Conservation (phyloP, 108 stramenopile species). For the Epithemia pelagica region DNA sequence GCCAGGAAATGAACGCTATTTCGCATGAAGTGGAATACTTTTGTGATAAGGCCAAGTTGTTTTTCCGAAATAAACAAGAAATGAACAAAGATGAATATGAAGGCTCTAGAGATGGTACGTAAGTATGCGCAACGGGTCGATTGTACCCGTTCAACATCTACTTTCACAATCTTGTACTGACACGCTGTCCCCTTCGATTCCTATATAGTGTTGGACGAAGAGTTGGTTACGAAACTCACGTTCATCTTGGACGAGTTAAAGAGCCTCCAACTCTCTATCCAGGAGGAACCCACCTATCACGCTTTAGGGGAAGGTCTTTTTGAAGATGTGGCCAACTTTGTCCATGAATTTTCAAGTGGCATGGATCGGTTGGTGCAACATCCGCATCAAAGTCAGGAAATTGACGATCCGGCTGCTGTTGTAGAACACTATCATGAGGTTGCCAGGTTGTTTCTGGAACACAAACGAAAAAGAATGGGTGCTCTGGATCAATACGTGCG, state of each 20-base stretch:
- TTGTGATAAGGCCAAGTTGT: no score
- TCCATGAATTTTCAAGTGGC: neutral
- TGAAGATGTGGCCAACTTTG: neutral
- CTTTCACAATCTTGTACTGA: no score
- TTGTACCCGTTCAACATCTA: no score
- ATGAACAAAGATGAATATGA: no score
- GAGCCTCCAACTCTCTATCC: neutral
- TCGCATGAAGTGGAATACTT: no score
- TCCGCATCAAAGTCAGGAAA: neutral
- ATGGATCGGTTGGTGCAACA: neutral
- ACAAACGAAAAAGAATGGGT: neutral
- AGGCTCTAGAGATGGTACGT: no score
- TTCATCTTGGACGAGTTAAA: neutral
- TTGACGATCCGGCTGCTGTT: neutral
- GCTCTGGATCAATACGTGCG: neutral
- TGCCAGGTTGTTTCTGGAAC: neutral
- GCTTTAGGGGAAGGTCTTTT: neutral
- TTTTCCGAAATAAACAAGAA: no score
- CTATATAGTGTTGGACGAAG: no score
- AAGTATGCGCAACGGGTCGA: no score
- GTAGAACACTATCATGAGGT: neutral
- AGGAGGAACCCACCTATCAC: neutral
- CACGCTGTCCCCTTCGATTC: no score
- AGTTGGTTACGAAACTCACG: neutral
- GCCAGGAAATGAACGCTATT: no score